Base-by-base conservation (phyloP, 2,329 filamentous ascomycete species). In the Fusarium sp. region DNA sequence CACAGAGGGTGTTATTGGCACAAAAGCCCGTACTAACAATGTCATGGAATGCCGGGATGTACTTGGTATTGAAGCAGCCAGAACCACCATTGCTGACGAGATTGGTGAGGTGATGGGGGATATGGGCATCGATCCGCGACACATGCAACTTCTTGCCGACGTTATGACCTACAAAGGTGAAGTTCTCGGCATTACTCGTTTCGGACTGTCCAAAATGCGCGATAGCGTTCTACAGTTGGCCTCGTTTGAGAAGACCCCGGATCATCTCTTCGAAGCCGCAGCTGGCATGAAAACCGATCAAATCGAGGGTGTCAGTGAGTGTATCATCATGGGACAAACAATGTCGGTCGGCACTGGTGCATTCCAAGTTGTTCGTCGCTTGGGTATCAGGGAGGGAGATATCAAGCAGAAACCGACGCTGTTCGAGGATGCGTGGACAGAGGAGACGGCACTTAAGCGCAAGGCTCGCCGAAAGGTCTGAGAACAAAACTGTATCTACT, bases 81-180 rank as follows among this genome's bases (percentile, higher is more conserved):
- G 96, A 68, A 89, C 89, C 8, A 97, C 95, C 12, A 98, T 99
- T 79, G 93, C 96, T 56, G 86, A 89, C 51, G 96, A 99, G 85
- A 98, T 99, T 78, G 89, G 88, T 60, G 88, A 89, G 59, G 96
- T 98, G 80, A 99, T 98, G 95, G 90, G 90, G 41, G 91, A 92
- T 81, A 98, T 99, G 95, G 91, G 90, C 82, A 98, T 99, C 78
- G 96, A 99, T 83, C 96, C 95, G 50, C 93, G 96, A 63, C 96
- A 99, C 85, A 98, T 99, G 95, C 93, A 98, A 81, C 89, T 99
- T 24, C 90, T 99, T 4, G 96, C 96, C 17, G 96, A 99, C 79
- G 95, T 98, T 61, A 99, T 99, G 96, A 98, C 96, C 2, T 98
- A 96, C 88, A 98, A 98, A 85, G 96, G 96, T 57, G 96, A 98